Percentiles rank a stretch among this genome's conserved stretches.
phyloP scores from a whole-genome alignment of 225 moss, liverwort and hornwort genomes.

The Marchantia polymorpha region DNA sequence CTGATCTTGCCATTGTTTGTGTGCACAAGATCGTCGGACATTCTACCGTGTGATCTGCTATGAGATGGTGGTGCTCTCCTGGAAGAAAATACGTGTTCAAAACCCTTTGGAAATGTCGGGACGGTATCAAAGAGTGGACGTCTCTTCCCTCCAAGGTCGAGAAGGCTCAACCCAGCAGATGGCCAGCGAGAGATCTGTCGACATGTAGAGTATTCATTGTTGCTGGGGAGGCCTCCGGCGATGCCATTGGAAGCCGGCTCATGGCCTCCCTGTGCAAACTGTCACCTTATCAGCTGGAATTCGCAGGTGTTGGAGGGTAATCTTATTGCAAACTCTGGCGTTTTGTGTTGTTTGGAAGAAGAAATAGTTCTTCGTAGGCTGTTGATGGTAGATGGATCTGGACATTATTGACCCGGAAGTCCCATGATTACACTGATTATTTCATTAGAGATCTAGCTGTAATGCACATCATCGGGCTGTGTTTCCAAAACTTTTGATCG shows the following conservation, averaged over 20 bases:
- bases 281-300: constrained; percentile 61
- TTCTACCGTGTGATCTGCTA: background rate
- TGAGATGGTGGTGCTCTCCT: constrained; percentile 2
- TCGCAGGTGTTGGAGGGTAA: constrained; percentile 94
- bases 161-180: background rate
- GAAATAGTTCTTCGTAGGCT: background rate
- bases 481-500: background rate
- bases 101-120: background rate
- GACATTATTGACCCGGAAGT: no score
- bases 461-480: background rate
- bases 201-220: constrained; percentile 68
- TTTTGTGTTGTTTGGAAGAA: background rate
- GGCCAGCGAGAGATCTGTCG: background rate
- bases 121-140: background rate
- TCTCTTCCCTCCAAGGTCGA: background rate
- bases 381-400: background rate
- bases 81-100: background rate
- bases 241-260: constrained; percentile 86
- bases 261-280: constrained; percentile 70
- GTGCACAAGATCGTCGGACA: no score
- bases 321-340: background rate
- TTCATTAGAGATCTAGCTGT: no score
- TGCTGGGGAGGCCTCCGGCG: constrained; percentile 94
- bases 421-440: no score
- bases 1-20: no score